Evolutionary conservation across 495 filamentous ascomycete genomes (phyloP).

Genomic region (Neurospora pannonica): DNA sequence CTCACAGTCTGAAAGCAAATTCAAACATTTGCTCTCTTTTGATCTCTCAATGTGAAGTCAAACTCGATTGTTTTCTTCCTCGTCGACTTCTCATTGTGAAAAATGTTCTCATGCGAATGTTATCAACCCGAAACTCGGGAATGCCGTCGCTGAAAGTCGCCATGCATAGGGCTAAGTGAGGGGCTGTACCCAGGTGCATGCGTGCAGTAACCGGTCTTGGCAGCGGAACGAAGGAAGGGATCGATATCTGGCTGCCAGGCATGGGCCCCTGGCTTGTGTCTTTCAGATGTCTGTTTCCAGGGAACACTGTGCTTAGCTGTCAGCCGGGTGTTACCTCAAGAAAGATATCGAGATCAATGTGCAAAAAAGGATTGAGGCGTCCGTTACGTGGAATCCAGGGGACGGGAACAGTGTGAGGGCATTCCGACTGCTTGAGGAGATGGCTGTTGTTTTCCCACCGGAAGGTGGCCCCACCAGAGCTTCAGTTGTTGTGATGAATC

Average conservation of each 20-base stretch:
- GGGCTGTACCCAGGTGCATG: slow-evolving; percentile 5
- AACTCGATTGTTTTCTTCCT: background rate
- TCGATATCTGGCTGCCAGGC: slow-evolving; percentile 2
- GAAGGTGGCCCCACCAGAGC: background rate
- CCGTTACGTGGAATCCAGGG: background rate
- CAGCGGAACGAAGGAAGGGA: background rate
- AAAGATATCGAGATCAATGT: background rate
- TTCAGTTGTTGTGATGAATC: background rate
- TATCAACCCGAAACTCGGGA: background rate
- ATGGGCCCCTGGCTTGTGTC: background rate
- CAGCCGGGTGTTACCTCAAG: background rate
- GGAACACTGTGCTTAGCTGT: background rate
- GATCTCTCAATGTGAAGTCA: background rate
- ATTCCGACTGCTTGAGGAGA: background rate
- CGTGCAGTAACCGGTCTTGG: background rate
- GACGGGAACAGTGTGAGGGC: background rate
- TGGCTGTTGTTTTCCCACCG: background rate
- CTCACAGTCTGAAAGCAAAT: background rate
- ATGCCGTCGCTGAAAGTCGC: background rate
- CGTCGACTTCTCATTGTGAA: background rate
- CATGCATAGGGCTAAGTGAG: slow-evolving; percentile 21
- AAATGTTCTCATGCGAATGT: background rate
- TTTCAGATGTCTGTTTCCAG: background rate
- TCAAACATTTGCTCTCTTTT: background rate
- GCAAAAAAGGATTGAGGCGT: background rate